Percentiles rank a stretch among this genome's conserved stretches.
phyloP scores from a whole-genome alignment of 2,329 filamentous ascomycete genomes.

The Elsinoe batatas region DNA sequence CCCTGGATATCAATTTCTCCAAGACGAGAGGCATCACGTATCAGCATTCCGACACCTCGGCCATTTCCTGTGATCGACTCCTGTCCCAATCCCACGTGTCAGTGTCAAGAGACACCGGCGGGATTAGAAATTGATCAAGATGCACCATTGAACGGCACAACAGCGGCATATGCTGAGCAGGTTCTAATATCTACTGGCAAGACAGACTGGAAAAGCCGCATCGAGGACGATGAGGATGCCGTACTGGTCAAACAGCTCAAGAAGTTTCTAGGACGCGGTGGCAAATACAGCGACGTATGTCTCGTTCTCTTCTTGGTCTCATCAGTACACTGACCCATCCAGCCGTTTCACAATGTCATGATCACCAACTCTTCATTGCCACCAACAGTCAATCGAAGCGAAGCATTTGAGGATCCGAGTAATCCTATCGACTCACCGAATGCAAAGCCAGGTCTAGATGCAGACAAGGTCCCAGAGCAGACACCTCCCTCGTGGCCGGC shows the following conservation, averaged over 20 bases:
- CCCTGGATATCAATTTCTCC: not conserved
- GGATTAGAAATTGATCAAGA: conserved; percentile 66
- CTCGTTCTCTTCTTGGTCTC: not conserved
- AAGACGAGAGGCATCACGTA: conserved; percentile 21
- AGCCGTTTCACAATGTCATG: conserved; percentile 78
- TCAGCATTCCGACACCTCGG: conserved; percentile 24
- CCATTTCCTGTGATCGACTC: conserved; percentile 39
- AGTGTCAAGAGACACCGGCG: conserved; percentile 56
- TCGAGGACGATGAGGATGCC: conserved; percentile 64
- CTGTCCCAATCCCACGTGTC: conserved; percentile 69
- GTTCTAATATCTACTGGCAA: conserved; percentile 74
- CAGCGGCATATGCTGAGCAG: conserved; percentile 70
- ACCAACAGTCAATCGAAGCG: conserved; percentile 33
- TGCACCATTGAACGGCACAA: conserved; percentile 62
- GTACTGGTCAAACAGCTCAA: conserved; percentile 62
- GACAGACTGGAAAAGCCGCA: conserved; percentile 69
- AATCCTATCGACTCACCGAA: conserved; percentile 13
- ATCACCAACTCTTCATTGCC: conserved; percentile 67
- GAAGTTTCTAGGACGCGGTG: conserved; percentile 34
- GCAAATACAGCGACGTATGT: conserved; percentile 39
- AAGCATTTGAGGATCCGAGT: conserved; percentile 3
- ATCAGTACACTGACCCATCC: conserved; percentile 17
- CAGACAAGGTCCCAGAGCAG: conserved; percentile 24
- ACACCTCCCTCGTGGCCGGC: conserved; percentile 38
- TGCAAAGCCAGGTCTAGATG: conserved; percentile 21